A percentile compares a stretch with the other conserved stretches of the same genome.
Evolutionary conservation across 2,329 filamentous ascomycete species (phyloP).

Genomic region (Diaporthe humulicola): DNA sequence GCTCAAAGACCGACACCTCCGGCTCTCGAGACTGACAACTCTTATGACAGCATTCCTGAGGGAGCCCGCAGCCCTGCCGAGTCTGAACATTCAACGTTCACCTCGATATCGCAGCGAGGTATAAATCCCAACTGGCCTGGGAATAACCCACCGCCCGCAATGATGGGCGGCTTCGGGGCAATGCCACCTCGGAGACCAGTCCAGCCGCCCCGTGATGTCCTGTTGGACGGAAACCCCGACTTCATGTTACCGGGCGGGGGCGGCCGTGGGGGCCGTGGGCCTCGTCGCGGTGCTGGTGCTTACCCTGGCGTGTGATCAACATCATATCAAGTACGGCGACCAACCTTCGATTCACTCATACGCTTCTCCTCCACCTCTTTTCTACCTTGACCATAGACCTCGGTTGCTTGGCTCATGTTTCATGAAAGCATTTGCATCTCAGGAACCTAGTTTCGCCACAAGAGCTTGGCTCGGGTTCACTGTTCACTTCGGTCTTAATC

Average conservation of each 20-base stretch:
- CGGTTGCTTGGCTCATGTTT: conserved; percentile 31
- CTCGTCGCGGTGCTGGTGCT: conserved; percentile 27
- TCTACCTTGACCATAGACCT: conserved; percentile 34
- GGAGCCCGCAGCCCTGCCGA: conserved; percentile 78
- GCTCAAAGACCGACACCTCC: conserved; percentile 47
- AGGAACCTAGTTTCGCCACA: neutral
- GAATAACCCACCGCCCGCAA: conserved; percentile 63
- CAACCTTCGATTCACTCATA: neutral
- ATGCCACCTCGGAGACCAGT: conserved; percentile 59
- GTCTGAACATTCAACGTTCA: conserved; percentile 88
- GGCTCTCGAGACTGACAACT: conserved; percentile 46
- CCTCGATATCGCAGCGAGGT: conserved; percentile 88
- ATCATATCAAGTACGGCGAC: neutral
- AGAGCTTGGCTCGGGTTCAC: neutral
- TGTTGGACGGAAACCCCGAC: conserved; percentile 86
- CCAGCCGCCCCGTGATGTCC: conserved; percentile 74
- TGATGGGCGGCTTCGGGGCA: conserved; percentile 51
- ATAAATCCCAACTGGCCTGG: conserved; percentile 86
- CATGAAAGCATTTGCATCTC: conserved; percentile 25
- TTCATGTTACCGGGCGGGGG: conserved; percentile 75
- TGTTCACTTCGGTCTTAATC: conserved; percentile 30
- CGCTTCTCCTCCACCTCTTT: neutral
- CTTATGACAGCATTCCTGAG: conserved; percentile 52
- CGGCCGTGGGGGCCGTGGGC: conserved; percentile 45
- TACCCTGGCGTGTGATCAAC: conserved; percentile 24